These are phyloP conservation scores for Fistulinella prunicolor DNA, from an alignment of 768 basidiomycete species.

Conservation along the genomic window DNA sequence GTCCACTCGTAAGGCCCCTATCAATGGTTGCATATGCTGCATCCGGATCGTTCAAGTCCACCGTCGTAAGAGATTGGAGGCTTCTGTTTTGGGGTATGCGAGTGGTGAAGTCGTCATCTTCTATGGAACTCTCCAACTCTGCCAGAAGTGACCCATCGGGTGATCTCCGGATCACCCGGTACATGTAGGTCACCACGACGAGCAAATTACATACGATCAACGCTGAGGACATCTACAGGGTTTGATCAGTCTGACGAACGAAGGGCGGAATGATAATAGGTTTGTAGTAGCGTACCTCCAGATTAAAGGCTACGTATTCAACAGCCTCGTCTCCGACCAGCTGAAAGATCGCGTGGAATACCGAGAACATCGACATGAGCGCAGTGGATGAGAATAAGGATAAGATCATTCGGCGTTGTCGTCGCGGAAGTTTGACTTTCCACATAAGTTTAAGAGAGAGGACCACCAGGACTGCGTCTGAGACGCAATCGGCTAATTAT, in stretches of 20 bases:
- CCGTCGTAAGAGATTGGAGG: not conserved
- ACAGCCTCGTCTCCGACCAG: not conserved
- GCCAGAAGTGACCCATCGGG: not conserved
- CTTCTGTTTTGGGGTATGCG: not conserved
- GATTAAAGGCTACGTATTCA: not conserved
- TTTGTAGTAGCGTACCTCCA: slow-evolving; percentile 1
- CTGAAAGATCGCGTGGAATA: not conserved
- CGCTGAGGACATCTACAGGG: not conserved
- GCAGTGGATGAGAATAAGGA: slow-evolving; percentile 10
- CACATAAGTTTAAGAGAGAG: slow-evolving; percentile 15
- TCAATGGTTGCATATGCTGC: too few relatives aligned
- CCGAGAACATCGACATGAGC: slow-evolving; percentile 3
- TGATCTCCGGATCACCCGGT: not conserved
- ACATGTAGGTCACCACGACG: slow-evolving; percentile 12
- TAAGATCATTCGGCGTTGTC: slow-evolving; percentile 17
- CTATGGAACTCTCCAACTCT: not conserved
- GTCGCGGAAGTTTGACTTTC: slow-evolving; percentile 12
- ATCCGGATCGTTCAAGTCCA: not conserved
- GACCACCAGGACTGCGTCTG: not conserved
- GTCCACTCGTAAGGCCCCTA: too few relatives aligned
- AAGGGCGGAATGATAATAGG: too few relatives aligned
- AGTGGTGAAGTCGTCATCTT: slow-evolving; percentile 7
- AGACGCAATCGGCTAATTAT: slow-evolving; percentile 3
- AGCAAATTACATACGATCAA: slow-evolving; percentile 15
- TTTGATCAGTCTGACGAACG: not conserved